These are phyloP conservation scores for Rhamnella rubrinervis DNA, from an alignment of 331 rosid genomes.

Conservation along the genomic window DNA sequence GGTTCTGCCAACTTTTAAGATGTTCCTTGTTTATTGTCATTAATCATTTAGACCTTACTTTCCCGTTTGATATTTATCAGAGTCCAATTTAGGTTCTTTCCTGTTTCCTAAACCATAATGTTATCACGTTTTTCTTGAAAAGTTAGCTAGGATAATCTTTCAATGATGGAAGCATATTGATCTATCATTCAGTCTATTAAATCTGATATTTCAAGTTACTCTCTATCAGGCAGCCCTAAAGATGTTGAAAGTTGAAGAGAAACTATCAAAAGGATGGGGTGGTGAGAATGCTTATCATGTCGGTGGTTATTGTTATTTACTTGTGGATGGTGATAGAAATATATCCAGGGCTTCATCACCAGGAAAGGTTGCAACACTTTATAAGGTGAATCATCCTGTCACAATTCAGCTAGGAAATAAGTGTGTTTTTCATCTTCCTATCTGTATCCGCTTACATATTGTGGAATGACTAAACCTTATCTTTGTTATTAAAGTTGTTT, in stretches of 20 bases:
- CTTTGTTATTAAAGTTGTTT: background rate
- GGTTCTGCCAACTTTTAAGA: background rate
- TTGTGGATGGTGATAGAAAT: conserved; percentile 76
- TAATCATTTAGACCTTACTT: background rate
- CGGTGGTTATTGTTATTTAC: conserved; percentile 82
- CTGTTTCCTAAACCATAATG: background rate
- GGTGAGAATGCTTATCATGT: conserved; percentile 99
- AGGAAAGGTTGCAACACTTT: conserved; percentile 83
- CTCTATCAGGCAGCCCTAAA: conserved; percentile 68
- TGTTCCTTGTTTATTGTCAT: background rate
- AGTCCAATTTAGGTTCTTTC: conserved; percentile 14
- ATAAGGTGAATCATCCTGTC: conserved; percentile 56
- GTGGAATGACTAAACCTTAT: background rate
- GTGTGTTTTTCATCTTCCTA: background rate
- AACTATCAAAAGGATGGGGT: conserved; percentile 95
- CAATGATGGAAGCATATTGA: background rate
- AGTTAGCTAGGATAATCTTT: background rate
- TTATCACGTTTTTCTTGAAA: background rate
- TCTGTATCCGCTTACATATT: background rate
- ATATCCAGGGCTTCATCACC: conserved; percentile 95
- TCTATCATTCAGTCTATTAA: background rate
- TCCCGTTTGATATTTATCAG: background rate
- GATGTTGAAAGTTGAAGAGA: conserved; percentile 90
- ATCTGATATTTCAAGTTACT: conserved; percentile 24
- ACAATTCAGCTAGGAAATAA: conserved; percentile 4